Evolutionary conservation across 108 stramenopile genomes (phyloP).

Genomic region (Conticribra guillardii): DNA sequence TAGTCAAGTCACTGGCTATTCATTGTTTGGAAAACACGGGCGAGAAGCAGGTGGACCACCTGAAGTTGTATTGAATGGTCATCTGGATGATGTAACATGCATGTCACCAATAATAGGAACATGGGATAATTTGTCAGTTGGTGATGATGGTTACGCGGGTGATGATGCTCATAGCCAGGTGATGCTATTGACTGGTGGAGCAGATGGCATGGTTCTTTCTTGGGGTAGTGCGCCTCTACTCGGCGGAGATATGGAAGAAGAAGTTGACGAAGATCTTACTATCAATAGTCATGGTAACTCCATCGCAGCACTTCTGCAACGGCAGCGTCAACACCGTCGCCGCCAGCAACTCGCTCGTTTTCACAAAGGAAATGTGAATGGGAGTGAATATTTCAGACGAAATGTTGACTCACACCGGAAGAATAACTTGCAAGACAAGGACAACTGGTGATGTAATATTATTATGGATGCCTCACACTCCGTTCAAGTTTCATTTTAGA

Average conservation of each 20-base stretch:
- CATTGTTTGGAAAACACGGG: conserved; percentile 32
- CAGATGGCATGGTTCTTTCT: conserved; percentile 79
- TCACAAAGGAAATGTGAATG: too few relatives aligned
- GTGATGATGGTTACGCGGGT: not conserved
- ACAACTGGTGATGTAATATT: too few relatives aligned
- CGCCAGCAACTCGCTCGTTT: too few relatives aligned
- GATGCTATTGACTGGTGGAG: conserved; percentile 62
- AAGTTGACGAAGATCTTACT: not conserved
- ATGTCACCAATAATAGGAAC: conserved; percentile 33
- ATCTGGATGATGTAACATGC: conserved; percentile 62
- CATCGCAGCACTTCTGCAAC: not conserved
- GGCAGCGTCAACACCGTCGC: not conserved
- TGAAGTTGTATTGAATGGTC: conserved; percentile 55
- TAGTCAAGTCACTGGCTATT: conserved; percentile 54
- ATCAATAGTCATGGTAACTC: not conserved
- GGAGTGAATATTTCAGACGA: too few relatives aligned
- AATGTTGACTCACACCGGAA: too few relatives aligned
- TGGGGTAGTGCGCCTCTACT: conserved; percentile 62
- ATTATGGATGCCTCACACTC: too few relatives aligned
- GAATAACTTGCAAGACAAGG: too few relatives aligned
- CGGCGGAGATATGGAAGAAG: not conserved
- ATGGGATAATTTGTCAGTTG: conserved; percentile 30
- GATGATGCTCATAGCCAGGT: conserved; percentile 28
- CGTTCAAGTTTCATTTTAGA: too few relatives aligned
- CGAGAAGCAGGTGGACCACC: conserved; percentile 58